Evolutionary conservation across 345 rosid genomes (phyloP).

Genomic region (Pistacia atlantica): DNA sequence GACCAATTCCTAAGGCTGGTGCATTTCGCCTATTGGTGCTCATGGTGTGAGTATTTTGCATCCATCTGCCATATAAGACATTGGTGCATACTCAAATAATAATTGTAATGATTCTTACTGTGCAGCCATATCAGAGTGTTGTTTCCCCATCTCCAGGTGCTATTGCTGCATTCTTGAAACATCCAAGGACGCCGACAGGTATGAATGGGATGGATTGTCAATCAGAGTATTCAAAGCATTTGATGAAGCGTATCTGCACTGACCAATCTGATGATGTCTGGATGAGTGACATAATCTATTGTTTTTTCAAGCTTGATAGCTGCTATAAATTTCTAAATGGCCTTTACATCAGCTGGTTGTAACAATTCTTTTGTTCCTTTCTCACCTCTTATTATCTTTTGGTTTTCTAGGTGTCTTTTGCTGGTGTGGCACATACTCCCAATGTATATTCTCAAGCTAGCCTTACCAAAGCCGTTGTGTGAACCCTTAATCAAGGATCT

Average conservation of each 20-base stretch:
- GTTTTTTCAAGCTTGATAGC: background rate
- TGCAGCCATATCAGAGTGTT: conserved; percentile 76
- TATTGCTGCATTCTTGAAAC: conserved; percentile 67
- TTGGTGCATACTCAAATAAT: conserved; percentile 11
- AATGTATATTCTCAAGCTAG: background rate
- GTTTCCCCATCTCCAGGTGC: conserved; percentile 67
- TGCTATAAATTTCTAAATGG: background rate
- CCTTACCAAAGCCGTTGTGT: conserved; percentile 40
- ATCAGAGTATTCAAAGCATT: conserved; percentile 70
- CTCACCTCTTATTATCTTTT: background rate
- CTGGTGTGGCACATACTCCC: conserved; percentile 40
- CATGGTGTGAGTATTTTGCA: conserved; percentile 60
- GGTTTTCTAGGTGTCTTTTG: conserved; percentile 42
- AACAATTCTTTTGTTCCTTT: too few relatives aligned
- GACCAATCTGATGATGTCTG: conserved; percentile 69
- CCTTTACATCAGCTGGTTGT: background rate
- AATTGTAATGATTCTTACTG: conserved; percentile 8
- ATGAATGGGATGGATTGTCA: conserved; percentile 67
- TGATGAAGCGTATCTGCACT: conserved; percentile 62
- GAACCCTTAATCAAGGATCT: conserved; percentile 45
- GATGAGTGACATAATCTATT: background rate
- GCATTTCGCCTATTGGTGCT: conserved; percentile 68
- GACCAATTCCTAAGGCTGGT: conserved; percentile 72
- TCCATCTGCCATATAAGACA: background rate
- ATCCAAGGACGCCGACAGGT: conserved; percentile 63